Base-by-base conservation (phyloP, 176 grass and related monocot species). In the Hsuehochloa calcarea region DNA sequence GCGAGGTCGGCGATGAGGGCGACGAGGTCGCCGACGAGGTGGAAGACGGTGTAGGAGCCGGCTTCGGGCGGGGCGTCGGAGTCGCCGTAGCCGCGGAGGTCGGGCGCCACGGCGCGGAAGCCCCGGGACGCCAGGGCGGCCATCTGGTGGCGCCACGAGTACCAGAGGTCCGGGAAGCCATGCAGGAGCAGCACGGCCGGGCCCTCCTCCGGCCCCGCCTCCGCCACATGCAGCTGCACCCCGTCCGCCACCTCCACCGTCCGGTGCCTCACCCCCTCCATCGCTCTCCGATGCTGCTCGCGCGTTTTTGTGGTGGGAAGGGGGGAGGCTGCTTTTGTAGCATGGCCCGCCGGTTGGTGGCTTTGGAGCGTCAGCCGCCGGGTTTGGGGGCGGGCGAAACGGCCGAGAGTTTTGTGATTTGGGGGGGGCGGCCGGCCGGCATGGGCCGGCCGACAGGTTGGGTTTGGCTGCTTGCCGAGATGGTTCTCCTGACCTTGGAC, bases 81-180 rank as follows among this genome's bases (percentile, higher is more conserved):
- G 82, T 89, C 89, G 70, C 94, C 94, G 85, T 90, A 96, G 13
- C 91, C 94, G 59, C 91, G 90, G 81, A 96, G 77, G 77, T 96
- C 91, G 25, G 89, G 94, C 4, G 91, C 94, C 41, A 96, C 86
- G 62, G 94, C 86, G 91, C 86, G 91, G 88, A 75, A 96, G 16
- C 91, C 94, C 3, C 81, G 29, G 38, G 35, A 75, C 8, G 89
- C 86, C 20, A 96, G 91, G 14, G 84, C 85, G 41, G 84, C 59
- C 63, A 96, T 80, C 74, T 96, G 94, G 89, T 93, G 94, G 68
- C 94, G 94, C 94, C 94, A 96, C 3, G 89, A 79, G 87, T 93
- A 96, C 94, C 94, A 96, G 44, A 93, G 87, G 89, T 96, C 94
- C 64, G 94, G 91, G 91, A 96, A 96, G 78, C 94, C 94, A 68